phyloP scores from a whole-genome alignment of 371 early-diverging fungal genomes.

The Mucor irregularis region DNA sequence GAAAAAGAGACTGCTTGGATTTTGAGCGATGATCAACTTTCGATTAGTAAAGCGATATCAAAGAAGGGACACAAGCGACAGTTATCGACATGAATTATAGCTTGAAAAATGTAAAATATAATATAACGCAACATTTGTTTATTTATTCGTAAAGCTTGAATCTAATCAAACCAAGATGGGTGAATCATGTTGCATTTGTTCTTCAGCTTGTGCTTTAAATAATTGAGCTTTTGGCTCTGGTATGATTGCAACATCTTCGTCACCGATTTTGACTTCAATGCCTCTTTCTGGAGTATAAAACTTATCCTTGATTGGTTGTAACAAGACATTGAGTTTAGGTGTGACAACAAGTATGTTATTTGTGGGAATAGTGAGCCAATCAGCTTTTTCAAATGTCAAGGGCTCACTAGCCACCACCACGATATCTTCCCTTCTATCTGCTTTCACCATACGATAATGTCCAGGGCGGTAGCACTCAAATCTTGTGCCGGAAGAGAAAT shows the following conservation, averaged over 20 bases:
- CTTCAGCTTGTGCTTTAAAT: conserved; percentile 28
- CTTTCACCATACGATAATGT: conserved; percentile 79
- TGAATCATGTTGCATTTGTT: conserved; percentile 19
- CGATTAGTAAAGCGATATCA: too few relatives aligned
- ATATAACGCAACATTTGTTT: too few relatives aligned
- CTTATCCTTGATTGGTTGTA: conserved; percentile 77
- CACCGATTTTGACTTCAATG: conserved; percentile 33
- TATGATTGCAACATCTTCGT: conserved; percentile 41
- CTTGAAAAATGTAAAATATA: too few relatives aligned
- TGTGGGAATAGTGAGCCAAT: conserved; percentile 82
- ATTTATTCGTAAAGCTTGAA: too few relatives aligned
- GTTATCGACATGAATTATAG: too few relatives aligned
- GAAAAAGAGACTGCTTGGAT: not conserved
- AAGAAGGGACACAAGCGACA: too few relatives aligned
- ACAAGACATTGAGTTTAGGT: conserved; percentile 71
- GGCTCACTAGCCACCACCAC: conserved; percentile 85
- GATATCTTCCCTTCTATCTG: conserved; percentile 80
- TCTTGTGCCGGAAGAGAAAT: conserved; percentile 74
- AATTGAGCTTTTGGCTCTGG: conserved; percentile 47
- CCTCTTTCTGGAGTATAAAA: conserved; percentile 56
- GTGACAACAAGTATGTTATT: conserved; percentile 80
- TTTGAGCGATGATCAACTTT: not conserved
- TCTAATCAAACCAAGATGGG: conserved; percentile 9
- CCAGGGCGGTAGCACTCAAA: conserved; percentile 66
- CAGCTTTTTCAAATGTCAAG: conserved; percentile 79